These are phyloP conservation scores for Epichloe bromicola DNA, from an alignment of 2,329 filamentous ascomycete species.

Conservation along the genomic window DNA sequence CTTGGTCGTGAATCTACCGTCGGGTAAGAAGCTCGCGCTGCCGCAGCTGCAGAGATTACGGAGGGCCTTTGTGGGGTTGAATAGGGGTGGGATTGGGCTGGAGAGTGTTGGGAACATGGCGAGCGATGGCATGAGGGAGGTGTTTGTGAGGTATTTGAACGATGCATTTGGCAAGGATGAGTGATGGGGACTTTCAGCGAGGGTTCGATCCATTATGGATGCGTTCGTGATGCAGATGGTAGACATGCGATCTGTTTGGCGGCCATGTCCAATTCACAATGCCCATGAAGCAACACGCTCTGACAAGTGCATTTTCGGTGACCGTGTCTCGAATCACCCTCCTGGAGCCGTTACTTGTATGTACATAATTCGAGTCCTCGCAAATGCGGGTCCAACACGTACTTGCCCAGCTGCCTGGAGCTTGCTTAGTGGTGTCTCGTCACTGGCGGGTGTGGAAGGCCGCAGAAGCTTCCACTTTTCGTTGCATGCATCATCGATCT, in stretches of 20 bases:
- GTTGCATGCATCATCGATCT: conserved; percentile 20
- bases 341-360: neutral
- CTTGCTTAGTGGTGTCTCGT: neutral
- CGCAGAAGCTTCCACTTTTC: conserved; percentile 8
- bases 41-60: conserved; percentile 67
- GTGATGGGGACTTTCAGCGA: neutral
- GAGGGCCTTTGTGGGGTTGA: conserved; percentile 64
- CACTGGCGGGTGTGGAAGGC: conserved; percentile 1
- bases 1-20: conserved; percentile 50
- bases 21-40: conserved; percentile 48
- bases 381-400: neutral
- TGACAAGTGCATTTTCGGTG: neutral
- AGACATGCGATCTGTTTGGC: too few relatives aligned
- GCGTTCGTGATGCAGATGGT: neutral
- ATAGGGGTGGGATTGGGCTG: conserved; percentile 53
- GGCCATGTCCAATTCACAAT: neutral
- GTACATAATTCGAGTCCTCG: too few relatives aligned
- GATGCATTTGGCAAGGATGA: conserved; percentile 48
- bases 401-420: conserved; percentile 5
- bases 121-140: conserved; percentile 42
- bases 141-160: conserved; percentile 55
- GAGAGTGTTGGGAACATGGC: conserved; percentile 42
- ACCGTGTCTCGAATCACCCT: neutral
- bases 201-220: neutral
- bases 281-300: neutral